Conservation (phyloP, 306 rosid species). For the Sicyos edulis region DNA sequence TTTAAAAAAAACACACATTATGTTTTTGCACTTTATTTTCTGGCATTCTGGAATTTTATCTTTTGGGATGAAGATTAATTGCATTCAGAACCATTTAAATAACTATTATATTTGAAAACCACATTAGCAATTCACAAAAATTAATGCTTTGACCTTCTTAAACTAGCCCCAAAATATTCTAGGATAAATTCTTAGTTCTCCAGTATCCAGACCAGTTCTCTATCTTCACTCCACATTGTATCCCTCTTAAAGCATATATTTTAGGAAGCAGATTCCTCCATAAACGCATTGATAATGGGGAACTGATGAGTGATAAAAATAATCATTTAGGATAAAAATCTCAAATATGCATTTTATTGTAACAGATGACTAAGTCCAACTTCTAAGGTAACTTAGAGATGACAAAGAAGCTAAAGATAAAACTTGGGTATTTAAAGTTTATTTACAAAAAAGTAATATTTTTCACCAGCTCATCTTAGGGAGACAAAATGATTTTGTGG, state of each 20-base stretch:
- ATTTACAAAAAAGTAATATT: background rate
- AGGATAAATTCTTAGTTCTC: background rate
- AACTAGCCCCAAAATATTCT: background rate
- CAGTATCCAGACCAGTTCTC: background rate
- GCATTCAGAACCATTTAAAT: background rate
- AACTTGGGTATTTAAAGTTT: background rate
- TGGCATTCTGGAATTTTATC: background rate
- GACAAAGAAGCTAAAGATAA: background rate
- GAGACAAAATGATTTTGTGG: constrained; percentile 7
- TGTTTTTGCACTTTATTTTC: background rate
- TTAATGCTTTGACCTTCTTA: background rate
- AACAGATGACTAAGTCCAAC: background rate
- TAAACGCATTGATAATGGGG: background rate
- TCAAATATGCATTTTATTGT: background rate
- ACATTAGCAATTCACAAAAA: background rate
- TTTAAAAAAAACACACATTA: no score
- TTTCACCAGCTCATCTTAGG: background rate
- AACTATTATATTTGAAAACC: background rate
- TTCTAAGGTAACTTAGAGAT: background rate
- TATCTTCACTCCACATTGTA: background rate
- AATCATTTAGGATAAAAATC: background rate
- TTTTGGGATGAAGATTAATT: background rate
- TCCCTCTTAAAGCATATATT: background rate
- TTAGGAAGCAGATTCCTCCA: background rate
- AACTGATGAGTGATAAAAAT: background rate